phyloP scores from a whole-genome alignment of 2,329 filamentous ascomycete species.

The Plenodomus lindquistii region DNA sequence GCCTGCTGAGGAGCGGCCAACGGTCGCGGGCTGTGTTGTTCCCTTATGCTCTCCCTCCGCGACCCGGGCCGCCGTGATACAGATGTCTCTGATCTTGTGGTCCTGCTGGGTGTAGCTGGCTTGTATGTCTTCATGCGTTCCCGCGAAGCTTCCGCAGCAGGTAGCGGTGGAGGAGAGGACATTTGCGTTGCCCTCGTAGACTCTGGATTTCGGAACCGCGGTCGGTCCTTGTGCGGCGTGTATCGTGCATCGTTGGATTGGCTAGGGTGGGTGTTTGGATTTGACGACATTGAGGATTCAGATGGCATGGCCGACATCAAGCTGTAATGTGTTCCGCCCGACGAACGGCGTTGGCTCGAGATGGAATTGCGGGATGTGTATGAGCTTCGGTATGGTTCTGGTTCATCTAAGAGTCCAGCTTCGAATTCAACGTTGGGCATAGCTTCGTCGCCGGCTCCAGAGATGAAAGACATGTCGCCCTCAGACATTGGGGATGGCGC shows the following conservation, averaged over 20 bases:
- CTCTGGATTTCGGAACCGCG: slow-evolving; percentile 70
- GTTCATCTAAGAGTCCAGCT: slow-evolving; percentile 20
- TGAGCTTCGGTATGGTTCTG: slow-evolving; percentile 36
- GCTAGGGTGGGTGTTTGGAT: slow-evolving; percentile 29
- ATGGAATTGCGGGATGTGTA: slow-evolving; percentile 36
- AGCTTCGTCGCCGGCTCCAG: slow-evolving; percentile 35
- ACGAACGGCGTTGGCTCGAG: slow-evolving; percentile 29
- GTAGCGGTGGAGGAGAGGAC: slow-evolving; percentile 58
- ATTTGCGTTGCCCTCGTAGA: slow-evolving; percentile 73
- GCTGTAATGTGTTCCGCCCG: slow-evolving; percentile 36
- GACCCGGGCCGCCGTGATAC: slow-evolving; percentile 36
- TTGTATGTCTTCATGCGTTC: slow-evolving; percentile 40
- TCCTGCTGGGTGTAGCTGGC: slow-evolving; percentile 37
- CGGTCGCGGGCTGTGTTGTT: slow-evolving; percentile 32
- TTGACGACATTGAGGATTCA: slow-evolving; percentile 42
- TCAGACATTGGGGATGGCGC: slow-evolving; percentile 39
- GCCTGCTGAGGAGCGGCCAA: slow-evolving; percentile 50
- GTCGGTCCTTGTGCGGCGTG: slow-evolving; percentile 62
- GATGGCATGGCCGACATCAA: slow-evolving; percentile 46
- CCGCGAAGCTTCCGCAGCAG: slow-evolving; percentile 33
- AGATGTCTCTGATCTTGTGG: slow-evolving; percentile 34
- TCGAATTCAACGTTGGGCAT: slow-evolving; percentile 37
- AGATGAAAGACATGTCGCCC: slow-evolving; percentile 38
- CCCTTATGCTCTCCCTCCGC: slow-evolving; percentile 29
- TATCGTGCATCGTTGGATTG: slow-evolving; percentile 47